Evolutionary conservation across 2,329 filamentous ascomycete species (phyloP).

Genomic region (Claviceps lovelessii): DNA sequence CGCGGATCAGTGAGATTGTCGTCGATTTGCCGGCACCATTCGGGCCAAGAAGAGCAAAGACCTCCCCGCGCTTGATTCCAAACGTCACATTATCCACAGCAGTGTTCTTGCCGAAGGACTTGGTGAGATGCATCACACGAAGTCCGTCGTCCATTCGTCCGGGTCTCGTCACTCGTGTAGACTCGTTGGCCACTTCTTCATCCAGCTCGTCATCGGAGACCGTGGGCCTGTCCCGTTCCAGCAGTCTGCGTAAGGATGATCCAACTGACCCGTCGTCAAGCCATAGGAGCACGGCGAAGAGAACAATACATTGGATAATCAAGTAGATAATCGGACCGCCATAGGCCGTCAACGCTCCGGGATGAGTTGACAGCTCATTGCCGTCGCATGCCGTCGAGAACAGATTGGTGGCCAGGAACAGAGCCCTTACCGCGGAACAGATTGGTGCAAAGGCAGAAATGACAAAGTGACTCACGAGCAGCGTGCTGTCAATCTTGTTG

Average conservation of each 20-base stretch:
- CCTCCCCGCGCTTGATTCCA: conserved; percentile 62
- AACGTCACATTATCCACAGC: conserved; percentile 87
- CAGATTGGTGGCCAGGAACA: conserved; percentile 68
- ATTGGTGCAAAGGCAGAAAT: conserved; percentile 63
- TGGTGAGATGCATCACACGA: conserved; percentile 66
- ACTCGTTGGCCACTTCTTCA: conserved; percentile 51
- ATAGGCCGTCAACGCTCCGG: conserved; percentile 58
- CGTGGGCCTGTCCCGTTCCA: conserved; percentile 18
- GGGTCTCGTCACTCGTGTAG: conserved; percentile 39
- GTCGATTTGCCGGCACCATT: conserved; percentile 89
- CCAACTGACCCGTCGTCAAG: conserved; percentile 61
- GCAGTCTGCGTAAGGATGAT: conserved; percentile 30
- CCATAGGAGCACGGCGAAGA: conserved; percentile 64
- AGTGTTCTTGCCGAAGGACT: conserved; percentile 59
- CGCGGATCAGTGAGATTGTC: conserved; percentile 75
- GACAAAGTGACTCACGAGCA: conserved; percentile 61
- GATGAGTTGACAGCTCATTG: conserved; percentile 48
- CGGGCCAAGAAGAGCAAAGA: conserved; percentile 78
- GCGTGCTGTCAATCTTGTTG: conserved; percentile 49
- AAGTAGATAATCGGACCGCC: conserved; percentile 79
- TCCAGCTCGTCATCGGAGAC: conserved; percentile 26
- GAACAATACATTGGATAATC: conserved; percentile 53
- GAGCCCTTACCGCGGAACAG: conserved; percentile 55
- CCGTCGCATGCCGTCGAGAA: conserved; percentile 68
- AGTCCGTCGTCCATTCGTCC: conserved; percentile 44